Conservation (phyloP, 2,329 filamentous ascomycete genomes). For the Alternaria viburni region DNA sequence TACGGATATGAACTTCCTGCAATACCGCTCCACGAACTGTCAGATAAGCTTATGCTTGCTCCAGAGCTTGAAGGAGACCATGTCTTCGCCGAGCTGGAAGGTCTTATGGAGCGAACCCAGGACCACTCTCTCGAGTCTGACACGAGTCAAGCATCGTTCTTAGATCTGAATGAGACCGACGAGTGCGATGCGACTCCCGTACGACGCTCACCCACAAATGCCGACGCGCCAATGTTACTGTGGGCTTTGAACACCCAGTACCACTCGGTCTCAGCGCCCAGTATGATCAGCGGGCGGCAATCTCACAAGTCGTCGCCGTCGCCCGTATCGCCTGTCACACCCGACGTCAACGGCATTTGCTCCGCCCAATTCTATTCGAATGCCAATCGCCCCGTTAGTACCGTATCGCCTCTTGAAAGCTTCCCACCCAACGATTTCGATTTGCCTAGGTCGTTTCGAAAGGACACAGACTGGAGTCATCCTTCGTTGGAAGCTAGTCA, state of each 20-base stretch:
- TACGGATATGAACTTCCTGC: background rate
- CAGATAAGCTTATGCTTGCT: background rate
- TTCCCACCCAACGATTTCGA: background rate
- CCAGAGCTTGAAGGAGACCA: background rate
- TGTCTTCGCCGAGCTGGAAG: background rate
- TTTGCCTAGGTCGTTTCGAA: background rate
- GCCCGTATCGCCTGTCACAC: conserved; percentile 8
- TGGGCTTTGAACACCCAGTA: background rate
- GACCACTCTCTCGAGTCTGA: background rate
- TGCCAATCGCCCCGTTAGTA: background rate
- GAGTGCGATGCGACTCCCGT: background rate
- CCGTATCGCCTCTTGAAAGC: background rate
- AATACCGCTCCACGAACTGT: background rate
- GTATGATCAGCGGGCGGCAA: background rate
- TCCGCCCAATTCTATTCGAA: background rate
- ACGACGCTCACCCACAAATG: background rate
- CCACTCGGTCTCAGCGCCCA: background rate
- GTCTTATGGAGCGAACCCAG: background rate
- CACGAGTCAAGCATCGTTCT: background rate
- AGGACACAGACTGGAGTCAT: background rate
- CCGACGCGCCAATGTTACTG: background rate
- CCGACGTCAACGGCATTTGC: background rate
- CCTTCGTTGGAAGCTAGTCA: background rate
- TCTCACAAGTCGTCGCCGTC: background rate
- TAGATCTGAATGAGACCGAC: background rate